Conservation (phyloP, 2,329 filamentous ascomycete genomes). For the Penicillium olsonii region DNA sequence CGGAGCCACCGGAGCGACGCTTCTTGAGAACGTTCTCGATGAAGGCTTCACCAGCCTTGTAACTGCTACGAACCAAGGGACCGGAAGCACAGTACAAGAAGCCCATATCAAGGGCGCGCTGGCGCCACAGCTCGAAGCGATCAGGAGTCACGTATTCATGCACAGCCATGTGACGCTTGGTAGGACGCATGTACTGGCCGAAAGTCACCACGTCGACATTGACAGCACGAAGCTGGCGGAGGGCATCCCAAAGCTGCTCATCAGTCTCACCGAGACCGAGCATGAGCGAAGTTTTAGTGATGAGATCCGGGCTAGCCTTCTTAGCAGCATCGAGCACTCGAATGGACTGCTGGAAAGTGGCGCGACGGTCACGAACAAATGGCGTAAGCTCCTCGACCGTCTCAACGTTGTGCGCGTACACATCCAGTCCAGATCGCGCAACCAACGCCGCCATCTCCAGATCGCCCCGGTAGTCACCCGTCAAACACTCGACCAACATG, state of each 20-base stretch:
- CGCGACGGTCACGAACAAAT: conserved; percentile 83
- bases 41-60: conserved; percentile 97
- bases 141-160: conserved; percentile 92
- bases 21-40: conserved; percentile 98
- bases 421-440: conserved; percentile 84
- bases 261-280: conserved; percentile 91
- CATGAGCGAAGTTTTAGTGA: conserved; percentile 99
- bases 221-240: conserved; percentile 75
- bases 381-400: conserved; percentile 90
- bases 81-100: conserved; percentile 97
- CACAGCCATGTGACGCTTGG: conserved; percentile 96
- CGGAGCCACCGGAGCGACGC: conserved; percentile 48
- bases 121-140: conserved; percentile 87
- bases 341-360: conserved; percentile 84
- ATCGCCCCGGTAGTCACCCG: conserved; percentile 84
- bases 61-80: conserved; percentile 88
- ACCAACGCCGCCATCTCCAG: conserved; percentile 84
- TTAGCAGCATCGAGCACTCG: conserved; percentile 80
- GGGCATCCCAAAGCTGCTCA: conserved; percentile 75
- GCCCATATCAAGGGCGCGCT: conserved; percentile 87
- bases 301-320: conserved; percentile 70
- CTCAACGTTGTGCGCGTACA: conserved; percentile 97
- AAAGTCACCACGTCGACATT: conserved; percentile 96
- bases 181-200: conserved; percentile 99
- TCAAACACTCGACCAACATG: conserved; percentile 49